Conservation (phyloP, 192 early-diverging fungal genomes). For the Geranomyces variabilis region DNA sequence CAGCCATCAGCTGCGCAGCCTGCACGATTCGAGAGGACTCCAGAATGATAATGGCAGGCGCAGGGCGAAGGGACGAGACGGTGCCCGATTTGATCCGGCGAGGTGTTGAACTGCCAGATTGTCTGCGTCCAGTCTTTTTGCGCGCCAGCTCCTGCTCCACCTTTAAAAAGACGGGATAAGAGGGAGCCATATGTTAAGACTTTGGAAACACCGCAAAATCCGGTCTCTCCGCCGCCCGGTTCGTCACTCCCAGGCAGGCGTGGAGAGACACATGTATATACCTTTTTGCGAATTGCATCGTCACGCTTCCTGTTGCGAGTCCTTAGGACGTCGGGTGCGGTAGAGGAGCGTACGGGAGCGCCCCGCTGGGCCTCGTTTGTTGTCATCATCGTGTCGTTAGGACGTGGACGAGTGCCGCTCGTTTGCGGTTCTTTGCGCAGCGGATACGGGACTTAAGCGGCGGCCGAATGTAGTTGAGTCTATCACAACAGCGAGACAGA, state of each 20-base stretch:
- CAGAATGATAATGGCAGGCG: slow-evolving; percentile 77
- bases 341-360: not conserved
- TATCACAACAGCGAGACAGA: too few species aligned
- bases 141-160: slow-evolving; percentile 49
- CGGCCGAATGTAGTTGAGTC: too few species aligned
- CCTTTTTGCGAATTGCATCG: slow-evolving; percentile 53
- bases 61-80: slow-evolving; percentile 85
- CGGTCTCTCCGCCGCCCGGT: not conserved
- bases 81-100: slow-evolving; percentile 67
- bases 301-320: slow-evolving; percentile 45
- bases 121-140: slow-evolving; percentile 33
- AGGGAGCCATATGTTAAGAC: not conserved
- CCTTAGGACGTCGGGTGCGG: slow-evolving; percentile 34
- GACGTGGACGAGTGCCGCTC: too few species aligned
- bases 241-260: not conserved
- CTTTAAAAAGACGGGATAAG: not conserved
- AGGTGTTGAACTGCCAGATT: slow-evolving; percentile 15
- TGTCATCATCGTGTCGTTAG: slow-evolving; percentile 31
- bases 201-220: not conserved
- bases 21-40: slow-evolving; percentile 54
- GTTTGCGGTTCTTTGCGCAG: too few species aligned
- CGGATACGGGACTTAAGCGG: too few species aligned
- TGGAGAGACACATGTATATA: not conserved
- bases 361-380: slow-evolving; percentile 11
- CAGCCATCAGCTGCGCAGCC: slow-evolving; percentile 78